phyloP scores from a whole-genome alignment of 2,329 filamentous ascomycete genomes.

The Colletotrichum neosansevieriae region DNA sequence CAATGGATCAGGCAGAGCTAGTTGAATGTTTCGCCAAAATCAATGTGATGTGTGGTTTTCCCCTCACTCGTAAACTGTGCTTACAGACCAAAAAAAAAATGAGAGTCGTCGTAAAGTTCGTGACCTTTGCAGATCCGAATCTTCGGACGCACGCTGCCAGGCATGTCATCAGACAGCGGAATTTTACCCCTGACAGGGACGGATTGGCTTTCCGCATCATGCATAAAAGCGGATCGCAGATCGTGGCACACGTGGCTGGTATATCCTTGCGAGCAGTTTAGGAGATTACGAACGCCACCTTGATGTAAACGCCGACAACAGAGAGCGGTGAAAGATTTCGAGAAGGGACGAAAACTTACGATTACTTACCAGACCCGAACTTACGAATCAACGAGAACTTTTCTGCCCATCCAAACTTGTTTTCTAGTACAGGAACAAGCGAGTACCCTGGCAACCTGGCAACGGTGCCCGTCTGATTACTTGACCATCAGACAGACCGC shows the following conservation, averaged over 20 bases:
- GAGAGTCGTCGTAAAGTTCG: no score
- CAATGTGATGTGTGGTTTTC: no score
- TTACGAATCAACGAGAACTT: conserved; percentile 10
- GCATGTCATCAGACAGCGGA: conserved; percentile 1
- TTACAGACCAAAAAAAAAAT: neutral
- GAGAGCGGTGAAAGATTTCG: conserved; percentile 3
- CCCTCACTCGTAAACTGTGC: neutral
- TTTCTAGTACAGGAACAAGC: conserved; percentile 4
- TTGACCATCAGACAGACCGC: neutral
- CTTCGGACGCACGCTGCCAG: neutral
- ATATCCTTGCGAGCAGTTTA: neutral
- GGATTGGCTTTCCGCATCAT: conserved; percentile 7
- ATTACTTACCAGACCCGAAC: neutral
- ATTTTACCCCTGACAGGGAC: neutral
- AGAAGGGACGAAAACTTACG: neutral
- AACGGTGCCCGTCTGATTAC: conserved; percentile 2
- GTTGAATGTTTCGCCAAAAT: no score
- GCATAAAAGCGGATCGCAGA: neutral
- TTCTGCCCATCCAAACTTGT: neutral
- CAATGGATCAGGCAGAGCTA: no score
- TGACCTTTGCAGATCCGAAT: neutral
- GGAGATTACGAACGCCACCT: conserved; percentile 28
- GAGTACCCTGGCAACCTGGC: neutral
- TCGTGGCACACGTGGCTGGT: conserved; percentile 22
- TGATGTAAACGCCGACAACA: conserved; percentile 23